These are phyloP conservation scores for Dothistroma septosporum DNA, from an alignment of 2,329 filamentous ascomycete species.

Conservation along the genomic window DNA sequence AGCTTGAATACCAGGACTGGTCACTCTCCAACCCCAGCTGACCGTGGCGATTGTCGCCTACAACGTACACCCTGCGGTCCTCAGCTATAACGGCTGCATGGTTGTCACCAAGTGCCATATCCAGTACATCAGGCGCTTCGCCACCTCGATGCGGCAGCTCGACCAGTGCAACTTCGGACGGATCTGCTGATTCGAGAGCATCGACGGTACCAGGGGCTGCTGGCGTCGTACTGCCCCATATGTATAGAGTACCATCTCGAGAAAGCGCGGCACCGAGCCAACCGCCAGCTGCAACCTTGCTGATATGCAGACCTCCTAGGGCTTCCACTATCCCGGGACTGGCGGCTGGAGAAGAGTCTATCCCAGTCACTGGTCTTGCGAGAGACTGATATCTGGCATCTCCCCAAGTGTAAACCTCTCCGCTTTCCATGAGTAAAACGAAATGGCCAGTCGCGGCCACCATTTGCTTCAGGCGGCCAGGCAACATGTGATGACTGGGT, in stretches of 20 bases:
- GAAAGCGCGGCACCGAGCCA: slow-evolving; percentile 58
- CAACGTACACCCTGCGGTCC: slow-evolving; percentile 50
- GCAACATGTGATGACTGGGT: slow-evolving; percentile 25
- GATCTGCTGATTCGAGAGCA: slow-evolving; percentile 19
- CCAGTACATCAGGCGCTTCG: slow-evolving; percentile 45
- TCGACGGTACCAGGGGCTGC: slow-evolving; percentile 22
- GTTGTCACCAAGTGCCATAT: slow-evolving; percentile 55
- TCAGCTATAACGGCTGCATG: slow-evolving; percentile 56
- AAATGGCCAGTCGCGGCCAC: slow-evolving; percentile 40
- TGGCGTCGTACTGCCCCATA: slow-evolving; percentile 50
- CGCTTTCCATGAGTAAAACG: slow-evolving; percentile 35
- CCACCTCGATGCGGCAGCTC: slow-evolving; percentile 38
- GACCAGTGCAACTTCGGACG: slow-evolving; percentile 30
- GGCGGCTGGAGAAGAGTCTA: slow-evolving; percentile 42
- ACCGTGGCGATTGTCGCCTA: slow-evolving; percentile 56
- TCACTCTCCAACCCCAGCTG: slow-evolving; percentile 50
- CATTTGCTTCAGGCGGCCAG: slow-evolving; percentile 30
- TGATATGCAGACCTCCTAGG: slow-evolving; percentile 51
- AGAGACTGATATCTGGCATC: slow-evolving; percentile 59
- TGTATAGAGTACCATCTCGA: slow-evolving; percentile 54
- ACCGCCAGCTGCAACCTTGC: slow-evolving; percentile 51
- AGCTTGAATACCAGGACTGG: slow-evolving; percentile 24
- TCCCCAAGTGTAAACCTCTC: slow-evolving; percentile 47
- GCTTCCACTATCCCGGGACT: slow-evolving; percentile 47
- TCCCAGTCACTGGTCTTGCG: slow-evolving; percentile 46